Conservation (phyloP, 116 monocot species). For the Papilionanthe hybrid region DNA sequence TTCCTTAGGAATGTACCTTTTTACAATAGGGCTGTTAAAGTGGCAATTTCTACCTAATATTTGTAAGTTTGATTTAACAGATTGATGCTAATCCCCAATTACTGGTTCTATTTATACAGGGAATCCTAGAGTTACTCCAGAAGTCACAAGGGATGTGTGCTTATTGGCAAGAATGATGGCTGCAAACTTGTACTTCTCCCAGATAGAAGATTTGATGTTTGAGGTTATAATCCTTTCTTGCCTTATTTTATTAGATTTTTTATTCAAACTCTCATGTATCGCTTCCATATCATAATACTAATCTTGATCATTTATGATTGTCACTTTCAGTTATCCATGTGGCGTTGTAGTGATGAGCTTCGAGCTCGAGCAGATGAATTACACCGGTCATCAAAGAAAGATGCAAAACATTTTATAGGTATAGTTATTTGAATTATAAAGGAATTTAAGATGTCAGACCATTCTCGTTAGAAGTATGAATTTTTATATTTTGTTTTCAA, state of each 20-base stretch:
- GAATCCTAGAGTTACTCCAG: constrained; percentile 97
- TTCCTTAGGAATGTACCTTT: not conserved
- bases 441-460: not conserved
- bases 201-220: constrained; percentile 98
- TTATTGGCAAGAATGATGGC: constrained; percentile 99
- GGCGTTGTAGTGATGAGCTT: constrained; percentile 93
- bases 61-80: not conserved
- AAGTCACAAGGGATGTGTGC: constrained; percentile 98
- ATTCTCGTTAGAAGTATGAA: not conserved
- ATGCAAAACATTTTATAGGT: constrained; percentile 96
- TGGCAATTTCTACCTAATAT: not conserved
- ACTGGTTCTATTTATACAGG: constrained; percentile 29
- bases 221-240: constrained; percentile 46
- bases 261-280: not conserved
- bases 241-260: not conserved
- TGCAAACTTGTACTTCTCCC: constrained; percentile 86
- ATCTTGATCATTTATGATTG: constrained; percentile 8
- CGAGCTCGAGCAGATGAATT: constrained; percentile 57
- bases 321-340: constrained; percentile 81
- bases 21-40: not conserved
- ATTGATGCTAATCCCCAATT: not conserved
- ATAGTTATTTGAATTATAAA: constrained; percentile 1
- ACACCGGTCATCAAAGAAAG: constrained; percentile 59
- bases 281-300: not conserved
- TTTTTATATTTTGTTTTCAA: not conserved